These are phyloP conservation scores for Macrolepiota albuminosa DNA, from an alignment of 768 basidiomycete genomes.

Conservation along the genomic window DNA sequence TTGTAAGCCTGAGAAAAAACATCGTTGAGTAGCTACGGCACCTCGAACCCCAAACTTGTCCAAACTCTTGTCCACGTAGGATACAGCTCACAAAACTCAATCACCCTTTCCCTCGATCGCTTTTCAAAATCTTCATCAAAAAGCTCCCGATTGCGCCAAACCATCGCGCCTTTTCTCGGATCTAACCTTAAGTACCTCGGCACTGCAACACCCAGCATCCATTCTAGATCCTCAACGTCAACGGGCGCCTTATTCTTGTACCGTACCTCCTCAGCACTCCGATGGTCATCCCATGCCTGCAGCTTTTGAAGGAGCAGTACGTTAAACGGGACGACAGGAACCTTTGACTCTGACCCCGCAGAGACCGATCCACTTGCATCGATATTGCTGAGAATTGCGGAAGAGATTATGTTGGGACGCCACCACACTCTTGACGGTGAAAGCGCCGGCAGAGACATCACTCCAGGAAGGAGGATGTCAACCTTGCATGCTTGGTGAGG, in stretches of 20 bases:
- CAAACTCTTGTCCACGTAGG: constrained; percentile 5
- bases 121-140: constrained; percentile 14
- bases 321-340: constrained; percentile 14
- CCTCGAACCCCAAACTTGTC: constrained; percentile 9
- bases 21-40: not conserved
- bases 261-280: constrained; percentile 5
- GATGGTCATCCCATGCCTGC: constrained; percentile 18
- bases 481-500: constrained; percentile 4
- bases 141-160: constrained; percentile 5
- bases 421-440: not conserved
- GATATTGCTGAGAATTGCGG: not conserved
- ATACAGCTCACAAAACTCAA: constrained; percentile 10
- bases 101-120: constrained; percentile 8
- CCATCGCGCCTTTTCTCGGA: not conserved
- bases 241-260: constrained; percentile 11
- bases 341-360: not conserved
- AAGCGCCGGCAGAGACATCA: constrained; percentile 16
- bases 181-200: not conserved
- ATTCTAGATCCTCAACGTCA: constrained; percentile 13
- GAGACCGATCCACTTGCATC: not conserved
- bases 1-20: not conserved
- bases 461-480: constrained; percentile 16
- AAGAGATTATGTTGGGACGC: not conserved
- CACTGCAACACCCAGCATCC: constrained; percentile 3
- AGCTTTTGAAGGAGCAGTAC: constrained; percentile 16